These are phyloP conservation scores for Leccinum aurantiacum DNA, from an alignment of 768 basidiomycete species.

Conservation along the genomic window DNA sequence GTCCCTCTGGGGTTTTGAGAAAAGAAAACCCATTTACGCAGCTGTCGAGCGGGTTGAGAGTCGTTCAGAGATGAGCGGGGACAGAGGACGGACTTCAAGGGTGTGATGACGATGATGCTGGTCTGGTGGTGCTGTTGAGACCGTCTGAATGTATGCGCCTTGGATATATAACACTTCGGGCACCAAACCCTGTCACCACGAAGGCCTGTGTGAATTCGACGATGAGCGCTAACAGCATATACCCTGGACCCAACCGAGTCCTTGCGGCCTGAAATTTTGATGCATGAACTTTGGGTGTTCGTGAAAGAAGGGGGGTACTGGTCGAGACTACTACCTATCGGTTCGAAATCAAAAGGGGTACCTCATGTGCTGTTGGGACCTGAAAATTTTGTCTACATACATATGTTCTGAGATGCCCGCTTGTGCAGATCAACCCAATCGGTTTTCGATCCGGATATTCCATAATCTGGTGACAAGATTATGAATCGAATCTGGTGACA, in stretches of 20 bases:
- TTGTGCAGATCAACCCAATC: background rate
- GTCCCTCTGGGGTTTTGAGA: slow-evolving; percentile 2
- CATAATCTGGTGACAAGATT: background rate
- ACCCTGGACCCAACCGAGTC: slow-evolving; percentile 8
- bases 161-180: background rate
- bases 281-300: background rate
- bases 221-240: background rate
- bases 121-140: background rate
- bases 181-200: background rate
- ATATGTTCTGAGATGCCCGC: background rate
- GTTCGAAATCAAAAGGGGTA: background rate
- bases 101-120: background rate
- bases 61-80: background rate
- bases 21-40: slow-evolving; percentile 8
- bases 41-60: background rate
- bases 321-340: background rate
- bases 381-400: background rate
- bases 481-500: too few species aligned
- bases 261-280: background rate
- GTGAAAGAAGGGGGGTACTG: background rate
- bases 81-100: background rate
- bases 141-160: background rate
- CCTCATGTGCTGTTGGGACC: background rate
- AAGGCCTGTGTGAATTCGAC: background rate
- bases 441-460: background rate